phyloP scores from a whole-genome alignment of 1,284 basidiomycete genomes.

The Wolfiporia cocos region DNA sequence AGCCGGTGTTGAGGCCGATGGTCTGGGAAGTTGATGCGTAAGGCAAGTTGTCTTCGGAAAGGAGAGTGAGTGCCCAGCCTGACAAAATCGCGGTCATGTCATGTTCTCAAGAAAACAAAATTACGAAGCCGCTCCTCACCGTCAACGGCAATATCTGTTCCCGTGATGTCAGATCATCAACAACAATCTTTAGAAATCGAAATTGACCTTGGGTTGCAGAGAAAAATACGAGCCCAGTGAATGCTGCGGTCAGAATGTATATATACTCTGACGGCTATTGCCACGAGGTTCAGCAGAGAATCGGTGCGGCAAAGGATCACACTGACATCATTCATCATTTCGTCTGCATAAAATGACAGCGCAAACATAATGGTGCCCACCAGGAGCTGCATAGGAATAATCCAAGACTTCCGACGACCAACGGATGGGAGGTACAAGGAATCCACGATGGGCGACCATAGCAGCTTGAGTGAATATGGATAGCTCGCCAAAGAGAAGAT shows the following conservation, averaged over 20 bases:
- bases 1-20: conserved; percentile 94
- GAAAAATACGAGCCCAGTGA: conserved; percentile 89
- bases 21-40: conserved; percentile 99
- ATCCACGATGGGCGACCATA: conserved; percentile 99
- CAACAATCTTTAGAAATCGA: not conserved
- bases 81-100: conserved; percentile 2
- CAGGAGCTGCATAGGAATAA: conserved; percentile 93
- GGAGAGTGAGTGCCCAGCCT: conserved; percentile 96
- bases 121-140: conserved; percentile 41
- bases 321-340: conserved; percentile 78
- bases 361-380: conserved; percentile 88
- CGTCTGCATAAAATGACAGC: conserved; percentile 78
- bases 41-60: conserved; percentile 92
- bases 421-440: conserved; percentile 78
- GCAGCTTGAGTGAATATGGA: conserved; percentile 94
- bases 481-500: conserved; percentile 93
- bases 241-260: conserved; percentile 76
- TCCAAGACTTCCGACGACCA: conserved; percentile 97
- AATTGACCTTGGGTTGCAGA: conserved; percentile 91
- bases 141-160: conserved; percentile 91
- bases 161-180: conserved; percentile 6
- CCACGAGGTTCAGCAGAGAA: not conserved
- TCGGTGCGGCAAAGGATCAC: not conserved
- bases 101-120: too few relatives aligned
- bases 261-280: conserved; percentile 79